Evolutionary conservation across 371 early-diverging fungal genomes (phyloP), one percentile per base, ranked within the genome.

Genomic region (Gilbertella persicaria): DNA sequence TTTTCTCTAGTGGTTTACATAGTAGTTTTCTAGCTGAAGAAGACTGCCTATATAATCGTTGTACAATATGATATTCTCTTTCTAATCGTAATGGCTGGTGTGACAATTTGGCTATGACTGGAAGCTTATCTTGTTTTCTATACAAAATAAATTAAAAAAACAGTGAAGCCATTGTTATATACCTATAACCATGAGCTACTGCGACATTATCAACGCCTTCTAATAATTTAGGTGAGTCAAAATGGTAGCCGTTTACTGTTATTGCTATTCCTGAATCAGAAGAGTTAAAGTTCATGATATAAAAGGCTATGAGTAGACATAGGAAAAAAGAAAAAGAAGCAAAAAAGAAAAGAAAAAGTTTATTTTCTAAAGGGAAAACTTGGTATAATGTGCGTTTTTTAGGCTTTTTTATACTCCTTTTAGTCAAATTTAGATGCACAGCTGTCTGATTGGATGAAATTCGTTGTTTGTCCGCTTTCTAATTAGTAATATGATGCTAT

Each of bases 31-130:
- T 64, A 4, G 65, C 63, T 37, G 65, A 63, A 12, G 58, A 44
- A n/a, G 51, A 20, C 37, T 69, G 62, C 37, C 50, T 53, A 35
- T 67, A 71, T 16, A 75, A 49, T 28, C 71, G 69, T 50, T 69
- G 67, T 25, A 69, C 61, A 43, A 69, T 75, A 39, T 75, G 75
- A 49, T 66, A 75, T 55, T 75, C 75, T 60, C 75, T 58, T 61
- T 75, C 75, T 40, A 75, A 51, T 30, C 68, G 55, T 43, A 75
- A 50, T 4, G 69, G 64, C 45, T 75, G 72, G 52, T 67, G 67
- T 39, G 75, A 75, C 47, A 75, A 46, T 51, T 75, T 75, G n/a
- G 68, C 72, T 43, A 75, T 54, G 23, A 75, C 70, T 10, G 69
- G 71, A 17, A 67, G 45, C 54, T 55, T 53, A 45, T 75, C 75